Base-by-base conservation (phyloP, 257 asterid genomes). In the Gentiana straminea region DNA sequence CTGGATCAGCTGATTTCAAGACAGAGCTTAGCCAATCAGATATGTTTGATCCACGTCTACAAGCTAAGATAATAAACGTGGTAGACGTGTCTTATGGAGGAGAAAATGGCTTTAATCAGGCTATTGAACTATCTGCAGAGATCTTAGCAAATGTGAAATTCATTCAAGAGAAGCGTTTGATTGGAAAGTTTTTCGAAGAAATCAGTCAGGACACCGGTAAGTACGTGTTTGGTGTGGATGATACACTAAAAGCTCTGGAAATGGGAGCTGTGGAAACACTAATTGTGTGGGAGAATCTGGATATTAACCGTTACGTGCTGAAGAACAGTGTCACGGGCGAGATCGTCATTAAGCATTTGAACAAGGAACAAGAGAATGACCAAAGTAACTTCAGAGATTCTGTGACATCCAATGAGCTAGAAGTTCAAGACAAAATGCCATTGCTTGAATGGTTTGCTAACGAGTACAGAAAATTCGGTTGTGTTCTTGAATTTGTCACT, bases 81-180 rank as follows among this genome's bases (percentile, higher is more conserved):
- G 80, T 68, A 2, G 81, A 75, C 55, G 81, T 75, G 38, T 75
- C 81, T 8, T 75, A 75, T 57, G 81, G 81, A 10, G 81, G 81
- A 38, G 81, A 75, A 64, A 71, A 68, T 55, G 81, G 81, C 8
- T 71, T 75, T 62, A 75, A 75, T 60, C 81, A 75, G 55, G 81
- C 81, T 1, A 71, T 75, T 10, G 81, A 75, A 57, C 65, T 75
- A 13, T 75, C 81, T 35, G 75, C 72, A 35, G 81, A 75, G 57
- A 75, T 75, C 34, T 52, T 75, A 13, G 71, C 81, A 7, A 75
- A 75, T 55, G 81, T 75, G 65, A 75, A 75, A 59, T 71, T 75
- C 57, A 75, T 75, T 48, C 81, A 75, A 41, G 81, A 75, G 53
- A 75, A 75, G 75, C 61, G 65, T 34, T 52, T 75, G 73, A 75